Evolutionary conservation across 371 early-diverging fungal species (phyloP).

Genomic region (Saksenaea vasiformis): DNA sequence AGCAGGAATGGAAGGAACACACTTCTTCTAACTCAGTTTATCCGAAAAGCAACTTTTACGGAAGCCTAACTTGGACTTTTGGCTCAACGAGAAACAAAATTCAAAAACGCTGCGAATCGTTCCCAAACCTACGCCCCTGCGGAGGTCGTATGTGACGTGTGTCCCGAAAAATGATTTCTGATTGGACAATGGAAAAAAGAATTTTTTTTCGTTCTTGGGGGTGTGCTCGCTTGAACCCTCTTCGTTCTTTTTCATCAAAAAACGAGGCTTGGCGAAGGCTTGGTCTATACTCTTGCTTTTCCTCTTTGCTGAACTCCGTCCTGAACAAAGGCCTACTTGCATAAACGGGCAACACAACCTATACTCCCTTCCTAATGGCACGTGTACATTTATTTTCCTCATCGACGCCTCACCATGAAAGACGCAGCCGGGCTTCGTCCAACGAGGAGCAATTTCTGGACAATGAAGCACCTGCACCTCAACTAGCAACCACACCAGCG

Average conservation of each 20-base stretch:
- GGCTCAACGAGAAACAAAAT: no score
- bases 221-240: background rate
- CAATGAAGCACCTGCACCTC: slow-evolving; percentile 19
- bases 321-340: slow-evolving; percentile 8
- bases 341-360: slow-evolving; percentile 1
- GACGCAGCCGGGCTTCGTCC: slow-evolving; percentile 1
- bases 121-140: no score
- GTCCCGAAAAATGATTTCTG: background rate
- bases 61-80: no score
- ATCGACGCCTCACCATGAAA: slow-evolving; percentile 15
- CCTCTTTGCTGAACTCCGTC: slow-evolving; percentile 13
- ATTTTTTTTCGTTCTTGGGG: background rate
- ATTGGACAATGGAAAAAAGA: background rate
- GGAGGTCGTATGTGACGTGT: background rate
- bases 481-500: slow-evolving; percentile 5
- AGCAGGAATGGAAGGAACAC: no score
- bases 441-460: background rate
- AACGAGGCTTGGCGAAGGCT: slow-evolving; percentile 15
- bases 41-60: no score
- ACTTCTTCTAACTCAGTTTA: no score
- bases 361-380: slow-evolving; percentile 26
- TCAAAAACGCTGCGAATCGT: no score
- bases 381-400: slow-evolving; percentile 42
- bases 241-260: slow-evolving; percentile 9
- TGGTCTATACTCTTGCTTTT: slow-evolving; percentile 10